Conservation (phyloP, 1,284 basidiomycete genomes). For the Puccinia triticina region DNA sequence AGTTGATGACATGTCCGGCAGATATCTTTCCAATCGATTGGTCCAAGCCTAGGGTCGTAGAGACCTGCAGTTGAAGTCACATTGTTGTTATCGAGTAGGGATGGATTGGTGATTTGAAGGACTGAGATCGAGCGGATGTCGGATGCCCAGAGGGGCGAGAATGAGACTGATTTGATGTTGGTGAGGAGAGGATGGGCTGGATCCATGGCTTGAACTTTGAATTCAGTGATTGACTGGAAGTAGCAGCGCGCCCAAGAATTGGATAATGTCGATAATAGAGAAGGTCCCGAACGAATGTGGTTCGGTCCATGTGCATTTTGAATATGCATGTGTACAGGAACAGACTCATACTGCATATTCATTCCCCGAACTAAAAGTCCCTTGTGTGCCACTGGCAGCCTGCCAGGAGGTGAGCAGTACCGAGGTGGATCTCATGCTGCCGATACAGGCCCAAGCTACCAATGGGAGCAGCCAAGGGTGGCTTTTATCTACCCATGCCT, state of each 20-base stretch:
- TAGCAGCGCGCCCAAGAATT: too few relatives aligned
- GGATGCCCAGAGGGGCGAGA: slow-evolving; percentile 89
- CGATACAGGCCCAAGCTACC: too few relatives aligned
- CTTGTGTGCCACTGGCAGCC: too few relatives aligned
- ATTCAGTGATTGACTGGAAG: too few relatives aligned
- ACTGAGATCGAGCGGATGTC: slow-evolving; percentile 93
- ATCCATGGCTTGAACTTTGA: slow-evolving; percentile 81
- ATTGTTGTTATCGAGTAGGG: slow-evolving; percentile 90
- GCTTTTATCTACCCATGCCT: too few relatives aligned
- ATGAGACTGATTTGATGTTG: slow-evolving; percentile 81
- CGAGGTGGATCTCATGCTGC: too few relatives aligned
- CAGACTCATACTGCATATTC: neutral
- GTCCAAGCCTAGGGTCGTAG: slow-evolving; percentile 93
- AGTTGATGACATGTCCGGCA: slow-evolving; percentile 90
- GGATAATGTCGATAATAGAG: too few relatives aligned
- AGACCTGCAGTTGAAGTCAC: slow-evolving; percentile 88
- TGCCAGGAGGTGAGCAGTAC: too few relatives aligned
- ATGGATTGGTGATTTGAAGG: slow-evolving; percentile 91
- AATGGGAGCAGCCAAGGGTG: too few relatives aligned
- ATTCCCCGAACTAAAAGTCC: neutral
- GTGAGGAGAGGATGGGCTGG: slow-evolving; percentile 85
- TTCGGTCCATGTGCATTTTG: neutral
- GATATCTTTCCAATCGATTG: slow-evolving; percentile 80
- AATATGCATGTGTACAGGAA: neutral
- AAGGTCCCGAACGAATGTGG: neutral